Conservation (phyloP, 768 basidiomycete species). For the Tulasnella calospora region DNA sequence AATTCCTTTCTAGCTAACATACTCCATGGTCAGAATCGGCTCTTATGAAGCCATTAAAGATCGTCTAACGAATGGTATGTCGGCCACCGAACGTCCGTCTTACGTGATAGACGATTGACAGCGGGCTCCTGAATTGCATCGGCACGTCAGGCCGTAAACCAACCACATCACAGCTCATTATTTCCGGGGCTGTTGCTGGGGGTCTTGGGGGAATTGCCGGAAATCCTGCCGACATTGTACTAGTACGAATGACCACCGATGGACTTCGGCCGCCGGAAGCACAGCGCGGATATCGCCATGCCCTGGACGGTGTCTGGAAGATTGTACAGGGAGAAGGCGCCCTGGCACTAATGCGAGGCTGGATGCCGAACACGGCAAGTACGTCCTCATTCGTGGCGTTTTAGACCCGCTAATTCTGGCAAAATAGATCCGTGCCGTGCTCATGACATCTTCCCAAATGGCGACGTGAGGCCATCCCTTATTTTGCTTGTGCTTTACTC, state of each 20-base stretch:
- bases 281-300: conserved; percentile 26
- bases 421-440: conserved; percentile 26
- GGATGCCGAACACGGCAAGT: conserved; percentile 25
- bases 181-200: conserved; percentile 27
- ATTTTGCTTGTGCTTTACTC: neutral
- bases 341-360: conserved; percentile 22
- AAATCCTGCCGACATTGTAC: conserved; percentile 28
- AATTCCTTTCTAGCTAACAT: conserved; percentile 1
- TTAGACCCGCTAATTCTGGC: neutral
- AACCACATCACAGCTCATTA: conserved; percentile 22
- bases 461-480: conserved; percentile 19
- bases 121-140: no score
- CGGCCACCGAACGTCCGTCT: neutral
- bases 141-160: conserved; percentile 20
- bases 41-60: conserved; percentile 27
- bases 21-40: conserved; percentile 29
- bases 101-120: neutral
- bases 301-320: conserved; percentile 27
- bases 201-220: conserved; percentile 28
- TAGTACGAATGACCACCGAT: conserved; percentile 29
- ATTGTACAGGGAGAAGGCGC: conserved; percentile 28
- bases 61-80: conserved; percentile 25
- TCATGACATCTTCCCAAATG: conserved; percentile 29
- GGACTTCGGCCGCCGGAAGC: conserved; percentile 22
- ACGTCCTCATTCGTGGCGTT: neutral